Base-by-base conservation (phyloP, 1,284 basidiomycete species). In the Ganoderma multipileum region DNA sequence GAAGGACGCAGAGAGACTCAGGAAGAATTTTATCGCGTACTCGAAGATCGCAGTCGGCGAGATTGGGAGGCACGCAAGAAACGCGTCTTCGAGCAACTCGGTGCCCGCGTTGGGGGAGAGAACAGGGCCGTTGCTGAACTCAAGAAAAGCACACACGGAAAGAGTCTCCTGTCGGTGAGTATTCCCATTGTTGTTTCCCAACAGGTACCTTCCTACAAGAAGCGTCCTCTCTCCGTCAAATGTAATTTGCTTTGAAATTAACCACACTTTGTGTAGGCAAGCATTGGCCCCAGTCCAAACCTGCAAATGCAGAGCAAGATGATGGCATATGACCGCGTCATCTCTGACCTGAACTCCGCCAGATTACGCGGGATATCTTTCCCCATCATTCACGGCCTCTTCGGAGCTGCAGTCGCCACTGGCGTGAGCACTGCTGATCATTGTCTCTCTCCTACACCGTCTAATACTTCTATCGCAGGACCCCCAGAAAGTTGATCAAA, bases 51-150 rank as follows among this genome's bases (percentile, higher is more conserved):
- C 44, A 89, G 91, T 74, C 86, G 90, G 71, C 85, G 88, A 61
- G 94, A 96, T 74, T 98, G 96, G 96, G 94, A 97, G 76, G 87
- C 88, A 26, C 93, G 95, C 77, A 97, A 97, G 84, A 91, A 91
- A 75, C 87, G 91, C 61, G 90, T 98, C 18, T 95, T 97, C 73
- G 96, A 98, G 78, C 95, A 98, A 79, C 86, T 98, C 7, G 95
- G 94, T 33, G 87, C 88, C 54, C 83, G 91, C 60, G 83, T 87
- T 20, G 82, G 81, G 2, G 84, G 82, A 2, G 87, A 88, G 65
- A 89, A 84, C 72, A 84, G 83, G 69, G 84, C 86, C 2, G 75
- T 88, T 68, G 76, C 83, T 5, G 89, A 90, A 64, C 80, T 89
- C 74, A 90, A 87, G 80, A 90, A 87, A 75, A 88, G 85, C 68